Percentiles rank a stretch among this genome's conserved stretches.
phyloP scores from a whole-genome alignment of 2,329 filamentous ascomycete genomes.

The Sporothrix dimorphospora region DNA sequence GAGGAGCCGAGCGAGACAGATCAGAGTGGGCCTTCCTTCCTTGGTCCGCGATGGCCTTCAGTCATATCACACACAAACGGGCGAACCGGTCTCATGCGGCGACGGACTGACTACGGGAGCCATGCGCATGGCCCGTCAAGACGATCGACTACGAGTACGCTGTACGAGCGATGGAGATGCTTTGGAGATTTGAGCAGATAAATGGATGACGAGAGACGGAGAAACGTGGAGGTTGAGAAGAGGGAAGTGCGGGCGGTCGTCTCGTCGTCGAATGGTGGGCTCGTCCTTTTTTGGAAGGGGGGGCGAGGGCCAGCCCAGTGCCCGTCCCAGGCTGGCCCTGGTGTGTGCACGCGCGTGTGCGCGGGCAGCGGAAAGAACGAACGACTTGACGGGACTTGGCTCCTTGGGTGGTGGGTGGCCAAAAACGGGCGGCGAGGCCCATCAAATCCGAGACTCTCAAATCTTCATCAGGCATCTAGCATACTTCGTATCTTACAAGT shows the following conservation, averaged over 20 bases:
- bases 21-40: neutral
- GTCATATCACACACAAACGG: slow-evolving; percentile 19
- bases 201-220: neutral
- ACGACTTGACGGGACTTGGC: neutral
- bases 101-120: neutral
- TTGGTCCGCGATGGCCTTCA: slow-evolving; percentile 10
- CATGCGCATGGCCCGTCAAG: neutral
- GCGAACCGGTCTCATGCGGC: slow-evolving; percentile 15
- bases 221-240: neutral
- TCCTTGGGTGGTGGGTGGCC: neutral
- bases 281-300: slow-evolving; percentile 25
- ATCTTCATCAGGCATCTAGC: neutral
- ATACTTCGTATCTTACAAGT: too few species aligned
- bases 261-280: slow-evolving; percentile 11
- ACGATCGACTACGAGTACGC: neutral
- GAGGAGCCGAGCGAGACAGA: slow-evolving; percentile 12
- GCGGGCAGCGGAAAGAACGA: slow-evolving; percentile 22
- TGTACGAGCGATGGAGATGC: neutral
- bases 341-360: slow-evolving; percentile 10
- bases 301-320: neutral
- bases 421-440: neutral
- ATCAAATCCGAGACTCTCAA: neutral
- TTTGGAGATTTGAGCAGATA: neutral
- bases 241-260: slow-evolving; percentile 3
- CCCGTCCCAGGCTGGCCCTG: neutral